Base-by-base conservation (phyloP, 352 stramenopile genomes). In the Achlya hypogyna region DNA sequence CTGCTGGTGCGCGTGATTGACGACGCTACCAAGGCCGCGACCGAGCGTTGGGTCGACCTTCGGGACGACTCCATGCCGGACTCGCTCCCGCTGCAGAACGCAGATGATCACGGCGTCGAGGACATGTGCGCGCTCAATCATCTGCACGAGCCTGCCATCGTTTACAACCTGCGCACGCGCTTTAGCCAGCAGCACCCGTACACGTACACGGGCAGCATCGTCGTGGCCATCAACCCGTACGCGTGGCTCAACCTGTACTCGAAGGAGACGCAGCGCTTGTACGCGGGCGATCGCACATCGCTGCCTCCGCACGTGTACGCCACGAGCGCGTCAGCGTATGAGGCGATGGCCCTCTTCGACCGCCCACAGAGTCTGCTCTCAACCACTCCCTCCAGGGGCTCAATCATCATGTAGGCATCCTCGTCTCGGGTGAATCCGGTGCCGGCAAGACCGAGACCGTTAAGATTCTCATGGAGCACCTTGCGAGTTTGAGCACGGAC, bases 211-310 rank as follows among this genome's bases (percentile, higher is more conserved):
- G 95, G 95, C 35, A 93, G 98, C 69, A 98, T 99, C 75, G 86
- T 98, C 27, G 89, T 99, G 45, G 95, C 95, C 1, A 87, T 98
- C 43, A 99, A 99, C 72, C 96, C 95, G 35, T 99, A 98, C 70
- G 81, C 84, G 43, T 96, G 88, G 87, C 81, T 96, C 68, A 85
- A 90, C 65, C 72, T 96, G 49, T 97, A 97, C 74, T 84, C 79
- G 8, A 79, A 96, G 43, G 75, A 84, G 52, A 88, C 79, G 27
- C 71, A 78, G 63, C 75, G 79, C 23, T 35, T 71, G 2, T 67
- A 67, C 31, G 22, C 51, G 2, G 51, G 45, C 12, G 32, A 71
- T 23, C 87, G 82, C 68, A 75, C 87, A 45, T 74, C 80, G 23
- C 79, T 96, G 58, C 86, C 89, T 31, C 88, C 89, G 23, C 89